Evolutionary conservation across 768 basidiomycete genomes (phyloP).

Genomic region (Tubosaeta sp.): DNA sequence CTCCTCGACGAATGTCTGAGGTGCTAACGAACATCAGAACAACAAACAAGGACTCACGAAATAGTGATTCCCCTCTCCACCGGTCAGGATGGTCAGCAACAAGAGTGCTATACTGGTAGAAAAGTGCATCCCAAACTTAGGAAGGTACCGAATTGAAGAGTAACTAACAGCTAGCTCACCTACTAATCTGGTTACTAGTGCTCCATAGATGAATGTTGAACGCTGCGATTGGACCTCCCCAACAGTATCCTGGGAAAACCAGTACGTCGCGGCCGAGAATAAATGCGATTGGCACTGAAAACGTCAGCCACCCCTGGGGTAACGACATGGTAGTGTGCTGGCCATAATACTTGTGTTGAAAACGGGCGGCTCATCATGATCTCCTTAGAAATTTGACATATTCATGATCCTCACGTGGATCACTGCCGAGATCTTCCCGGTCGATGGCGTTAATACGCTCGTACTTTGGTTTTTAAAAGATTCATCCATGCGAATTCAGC

Average conservation of each 20-base stretch:
- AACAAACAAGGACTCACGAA: not conserved
- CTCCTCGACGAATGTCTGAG: not conserved
- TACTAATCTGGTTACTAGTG: not conserved
- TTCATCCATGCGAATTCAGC: not conserved
- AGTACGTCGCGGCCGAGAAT: not conserved
- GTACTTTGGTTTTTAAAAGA: not conserved
- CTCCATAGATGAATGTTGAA: not conserved
- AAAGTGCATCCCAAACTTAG: not conserved
- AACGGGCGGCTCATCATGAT: not conserved
- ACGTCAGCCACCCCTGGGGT: not conserved
- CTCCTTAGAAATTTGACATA: not conserved
- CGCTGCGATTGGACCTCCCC: not conserved
- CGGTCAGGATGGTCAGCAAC: not conserved
- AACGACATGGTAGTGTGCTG: not conserved
- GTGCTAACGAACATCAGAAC: not conserved
- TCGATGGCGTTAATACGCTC: not conserved
- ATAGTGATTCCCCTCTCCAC: not conserved
- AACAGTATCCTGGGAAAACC: not conserved
- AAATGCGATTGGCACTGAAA: not conserved
- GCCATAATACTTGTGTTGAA: not conserved
- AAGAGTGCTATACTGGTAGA: too few relatives aligned
- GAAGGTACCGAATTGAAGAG: not conserved
- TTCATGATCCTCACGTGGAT: not conserved
- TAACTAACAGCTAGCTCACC: not conserved
- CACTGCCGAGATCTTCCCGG: not conserved